Evolutionary conservation across 306 rosid genomes (phyloP).

Genomic region (Quercus mongolica): DNA sequence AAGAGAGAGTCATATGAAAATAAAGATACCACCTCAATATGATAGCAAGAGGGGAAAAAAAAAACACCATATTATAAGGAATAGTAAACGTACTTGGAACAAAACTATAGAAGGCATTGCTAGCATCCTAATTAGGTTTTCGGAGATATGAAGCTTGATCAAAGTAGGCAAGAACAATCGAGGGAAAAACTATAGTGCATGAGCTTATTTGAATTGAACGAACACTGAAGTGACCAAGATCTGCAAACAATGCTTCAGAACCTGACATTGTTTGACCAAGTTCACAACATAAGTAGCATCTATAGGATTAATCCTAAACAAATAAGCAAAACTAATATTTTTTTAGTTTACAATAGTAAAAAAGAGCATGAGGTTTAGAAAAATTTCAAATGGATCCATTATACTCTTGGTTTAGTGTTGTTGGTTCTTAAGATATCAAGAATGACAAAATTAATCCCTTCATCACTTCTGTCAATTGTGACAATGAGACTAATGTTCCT

Average conservation of each 20-base stretch:
- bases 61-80: not conserved
- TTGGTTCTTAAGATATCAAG: no score
- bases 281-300: not conserved
- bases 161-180: slow-evolving; percentile 6
- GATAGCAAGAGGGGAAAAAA: not conserved
- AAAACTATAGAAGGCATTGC: slow-evolving; percentile 10
- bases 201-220: slow-evolving; percentile 21
- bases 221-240: slow-evolving; percentile 27
- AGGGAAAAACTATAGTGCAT: slow-evolving; percentile 10
- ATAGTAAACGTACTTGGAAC: not conserved
- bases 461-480: no score
- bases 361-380: no score
- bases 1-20: not conserved
- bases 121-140: not conserved
- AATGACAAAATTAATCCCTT: no score
- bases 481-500: no score
- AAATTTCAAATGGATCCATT: no score
- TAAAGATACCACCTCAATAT: no score
- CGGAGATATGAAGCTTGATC: slow-evolving; percentile 28
- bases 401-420: no score
- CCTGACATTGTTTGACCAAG: not conserved
- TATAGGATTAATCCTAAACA: not conserved
- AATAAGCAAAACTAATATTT: no score
- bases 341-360: no score
- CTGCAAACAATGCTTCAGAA: slow-evolving; percentile 27